These are phyloP conservation scores for Leccinum solheimii DNA, from an alignment of 1,284 basidiomycete genomes.

Conservation along the genomic window DNA sequence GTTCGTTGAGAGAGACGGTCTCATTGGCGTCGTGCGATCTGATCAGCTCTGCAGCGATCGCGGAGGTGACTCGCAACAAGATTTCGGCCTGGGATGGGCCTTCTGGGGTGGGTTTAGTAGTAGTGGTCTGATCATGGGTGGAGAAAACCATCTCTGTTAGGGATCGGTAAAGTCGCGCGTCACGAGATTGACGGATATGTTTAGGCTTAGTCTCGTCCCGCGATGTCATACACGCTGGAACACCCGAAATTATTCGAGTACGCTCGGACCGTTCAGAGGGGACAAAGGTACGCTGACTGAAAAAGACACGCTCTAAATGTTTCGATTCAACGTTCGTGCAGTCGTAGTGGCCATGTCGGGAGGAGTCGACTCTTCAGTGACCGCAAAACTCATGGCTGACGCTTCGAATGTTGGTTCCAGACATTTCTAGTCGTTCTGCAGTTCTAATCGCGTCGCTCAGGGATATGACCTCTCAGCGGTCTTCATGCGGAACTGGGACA, in stretches of 20 bases:
- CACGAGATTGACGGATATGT: slow-evolving; percentile 15
- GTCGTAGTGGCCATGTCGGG: slow-evolving; percentile 95
- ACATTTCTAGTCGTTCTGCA: background rate
- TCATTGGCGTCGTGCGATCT: slow-evolving; percentile 80
- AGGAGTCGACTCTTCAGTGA: slow-evolving; percentile 92
- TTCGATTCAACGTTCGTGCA: slow-evolving; percentile 29
- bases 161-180: slow-evolving; percentile 5
- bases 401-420: slow-evolving; percentile 43
- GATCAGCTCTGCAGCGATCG: slow-evolving; percentile 93
- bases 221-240: slow-evolving; percentile 10
- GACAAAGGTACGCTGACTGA: slow-evolving; percentile 26
- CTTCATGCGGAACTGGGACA: slow-evolving; percentile 97
- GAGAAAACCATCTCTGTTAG: slow-evolving; percentile 35
- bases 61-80: slow-evolving; percentile 89
- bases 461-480: slow-evolving; percentile 83
- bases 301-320: background rate
- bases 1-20: slow-evolving; percentile 83
- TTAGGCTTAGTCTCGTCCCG: slow-evolving; percentile 16
- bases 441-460: slow-evolving; percentile 36
- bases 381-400: slow-evolving; percentile 72
- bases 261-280: slow-evolving; percentile 24
- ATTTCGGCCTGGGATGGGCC: slow-evolving; percentile 88
- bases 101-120: slow-evolving; percentile 25
- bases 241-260: slow-evolving; percentile 15
- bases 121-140: background rate